Conservation (phyloP, 2,329 filamentous ascomycete genomes). For the Sporothrix curviconia region DNA sequence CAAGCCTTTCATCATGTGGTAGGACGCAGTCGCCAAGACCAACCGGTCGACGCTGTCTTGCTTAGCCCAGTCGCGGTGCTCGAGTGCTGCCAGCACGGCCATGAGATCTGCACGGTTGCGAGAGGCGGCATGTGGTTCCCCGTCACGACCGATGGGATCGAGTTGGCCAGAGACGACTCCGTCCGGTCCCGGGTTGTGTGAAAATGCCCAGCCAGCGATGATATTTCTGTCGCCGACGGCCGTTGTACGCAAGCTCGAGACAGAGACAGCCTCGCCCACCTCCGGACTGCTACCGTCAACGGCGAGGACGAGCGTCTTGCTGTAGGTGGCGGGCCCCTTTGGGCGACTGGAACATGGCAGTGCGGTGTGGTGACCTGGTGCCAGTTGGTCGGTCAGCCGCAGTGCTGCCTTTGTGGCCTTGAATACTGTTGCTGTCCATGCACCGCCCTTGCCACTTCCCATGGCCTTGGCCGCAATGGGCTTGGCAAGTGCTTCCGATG, state of each 20-base stretch:
- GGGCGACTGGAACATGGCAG: not conserved
- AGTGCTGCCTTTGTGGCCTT: not conserved
- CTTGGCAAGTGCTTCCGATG: not conserved
- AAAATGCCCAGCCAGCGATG: not conserved
- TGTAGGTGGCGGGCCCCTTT: not conserved
- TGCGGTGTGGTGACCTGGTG: not conserved
- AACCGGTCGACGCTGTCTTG: slow-evolving; percentile 1
- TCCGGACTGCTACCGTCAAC: not conserved
- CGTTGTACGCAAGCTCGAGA: not conserved
- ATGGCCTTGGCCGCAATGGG: not conserved
- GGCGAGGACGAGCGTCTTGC: not conserved
- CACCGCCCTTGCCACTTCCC: not conserved
- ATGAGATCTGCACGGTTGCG: not conserved
- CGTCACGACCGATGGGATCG: not conserved
- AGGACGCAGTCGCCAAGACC: not conserved
- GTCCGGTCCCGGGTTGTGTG: not conserved
- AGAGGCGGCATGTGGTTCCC: not conserved
- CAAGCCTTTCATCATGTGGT: not conserved
- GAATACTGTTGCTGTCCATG: not conserved
- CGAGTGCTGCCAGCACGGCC: not conserved
- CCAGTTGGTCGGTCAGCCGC: not conserved
- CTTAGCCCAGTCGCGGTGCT: not conserved
- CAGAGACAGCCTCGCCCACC: not conserved
- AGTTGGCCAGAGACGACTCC: not conserved
- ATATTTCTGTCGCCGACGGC: not conserved